A percentile compares a stretch with the other conserved stretches of the same genome.
Conservation (phyloP, 129 eudicot genomes). For the Erigeron canadensis region DNA sequence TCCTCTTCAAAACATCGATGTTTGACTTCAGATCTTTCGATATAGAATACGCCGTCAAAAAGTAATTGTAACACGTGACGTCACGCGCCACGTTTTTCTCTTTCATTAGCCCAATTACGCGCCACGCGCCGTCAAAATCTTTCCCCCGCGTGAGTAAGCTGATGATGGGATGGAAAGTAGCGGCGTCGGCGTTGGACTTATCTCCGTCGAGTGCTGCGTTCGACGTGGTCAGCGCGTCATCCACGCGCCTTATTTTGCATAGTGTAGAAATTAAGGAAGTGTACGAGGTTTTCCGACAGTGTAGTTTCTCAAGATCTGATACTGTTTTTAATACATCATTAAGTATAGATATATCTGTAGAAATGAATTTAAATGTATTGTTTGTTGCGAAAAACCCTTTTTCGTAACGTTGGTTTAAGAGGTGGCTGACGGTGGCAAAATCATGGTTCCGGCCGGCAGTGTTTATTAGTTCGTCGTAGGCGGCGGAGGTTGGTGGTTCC, state of each 20-base stretch:
- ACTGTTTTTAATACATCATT: slow-evolving; percentile 38
- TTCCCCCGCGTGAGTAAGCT: slow-evolving; percentile 36
- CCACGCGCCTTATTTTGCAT: slow-evolving; percentile 35
- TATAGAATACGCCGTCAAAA: slow-evolving; percentile 47
- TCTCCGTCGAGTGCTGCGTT: slow-evolving; percentile 34
- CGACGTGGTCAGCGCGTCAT: slow-evolving; percentile 53
- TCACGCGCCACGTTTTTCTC: slow-evolving; percentile 39
- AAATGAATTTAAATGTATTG: slow-evolving; percentile 66
- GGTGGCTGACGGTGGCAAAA: slow-evolving; percentile 43
- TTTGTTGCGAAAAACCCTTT: slow-evolving; percentile 52
- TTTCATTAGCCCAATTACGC: slow-evolving; percentile 46
- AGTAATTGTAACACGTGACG: slow-evolving; percentile 39
- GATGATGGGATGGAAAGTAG: slow-evolving; percentile 56
- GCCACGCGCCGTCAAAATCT: slow-evolving; percentile 39
- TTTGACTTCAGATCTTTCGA: slow-evolving; percentile 39
- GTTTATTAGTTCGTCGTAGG: slow-evolving; percentile 57
- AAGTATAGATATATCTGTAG: slow-evolving; percentile 45
- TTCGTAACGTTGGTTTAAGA: slow-evolving; percentile 46
- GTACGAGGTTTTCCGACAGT: slow-evolving; percentile 42
- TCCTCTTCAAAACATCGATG: slow-evolving; percentile 39
- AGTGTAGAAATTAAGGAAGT: slow-evolving; percentile 50
- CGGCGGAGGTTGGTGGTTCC: slow-evolving; percentile 34
- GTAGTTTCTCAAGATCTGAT: slow-evolving; percentile 34
- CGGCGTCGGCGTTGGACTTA: slow-evolving; percentile 31
- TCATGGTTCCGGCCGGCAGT: slow-evolving; percentile 55